Base-by-base conservation (phyloP, 495 filamentous ascomycete genomes). In the Penicilliopsis zonata region DNA sequence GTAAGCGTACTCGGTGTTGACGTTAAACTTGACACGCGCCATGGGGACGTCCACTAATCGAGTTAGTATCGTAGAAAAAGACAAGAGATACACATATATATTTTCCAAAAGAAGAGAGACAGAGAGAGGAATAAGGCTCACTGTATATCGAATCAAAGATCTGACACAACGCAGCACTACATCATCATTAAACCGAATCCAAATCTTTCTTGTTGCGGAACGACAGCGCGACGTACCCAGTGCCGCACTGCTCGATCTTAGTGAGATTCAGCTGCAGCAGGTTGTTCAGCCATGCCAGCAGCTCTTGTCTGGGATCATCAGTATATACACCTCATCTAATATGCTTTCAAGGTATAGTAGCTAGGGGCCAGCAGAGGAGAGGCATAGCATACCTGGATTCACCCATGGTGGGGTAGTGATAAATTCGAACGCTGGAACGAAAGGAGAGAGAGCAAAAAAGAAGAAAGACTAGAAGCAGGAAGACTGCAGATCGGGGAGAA, bases 231-330 rank as follows among this genome's bases (percentile, higher is more conserved):
- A 53, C 81, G 46, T 81, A 98, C 90, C 90, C 90, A 45, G 90
- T 96, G 46, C 90, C 90, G 59, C 90, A 95, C 69, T 98, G 92
- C 61, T 98, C 90, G 53, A 98, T 81, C 61, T 94, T 95, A 52
- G 88, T 95, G 36, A 98, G 74, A 63, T 96, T 96, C 43, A 96
- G 74, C 66, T 93, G 83, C 34, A 98, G 76, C 32, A 96, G 84
- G 70, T 81, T 85, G 70, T 98, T 98, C 46, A 98, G 63, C 90
- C 90, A 98, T 62, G 78, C 76, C 38, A 98, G 71, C 38, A 98
- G 76, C 63, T 98, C 90, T 62, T 98, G 90, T 69, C 90, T 98
- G 13, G n/a, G 23, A 15, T 27, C 12, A 20, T 25, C 10, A 9
- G n/a, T 10, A 23, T 29, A 21, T 22, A 34, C 2, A 22, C n/a